Percentiles rank a stretch among this genome's conserved stretches.
Evolutionary conservation across 208 protist genomes (phyloP).

Genomic region (Trypanosoma theileri): DNA sequence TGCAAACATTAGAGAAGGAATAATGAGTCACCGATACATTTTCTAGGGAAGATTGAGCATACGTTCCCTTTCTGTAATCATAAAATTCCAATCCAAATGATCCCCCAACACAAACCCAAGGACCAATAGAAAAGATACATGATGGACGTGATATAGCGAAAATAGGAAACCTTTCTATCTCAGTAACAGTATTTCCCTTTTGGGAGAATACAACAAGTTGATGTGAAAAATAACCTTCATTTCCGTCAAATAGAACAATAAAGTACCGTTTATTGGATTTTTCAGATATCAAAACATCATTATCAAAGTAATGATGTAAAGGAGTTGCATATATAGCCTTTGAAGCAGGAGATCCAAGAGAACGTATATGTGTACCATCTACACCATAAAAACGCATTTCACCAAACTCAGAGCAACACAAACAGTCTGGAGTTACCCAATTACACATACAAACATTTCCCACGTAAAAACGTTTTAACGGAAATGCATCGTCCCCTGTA

Average conservation of each 20-base stretch:
- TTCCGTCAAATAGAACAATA: slow-evolving; percentile 21
- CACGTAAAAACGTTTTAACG: slow-evolving; percentile 10
- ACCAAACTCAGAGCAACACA: slow-evolving; percentile 6
- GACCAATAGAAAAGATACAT: slow-evolving; percentile 29
- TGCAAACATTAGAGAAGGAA: slow-evolving; percentile 19
- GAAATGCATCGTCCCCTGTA: slow-evolving; percentile 15
- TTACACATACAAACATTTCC: slow-evolving; percentile 13
- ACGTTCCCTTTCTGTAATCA: slow-evolving; percentile 17
- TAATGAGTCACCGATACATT: neutral
- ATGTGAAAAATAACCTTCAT: slow-evolving; percentile 18
- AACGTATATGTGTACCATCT: slow-evolving; percentile 12
- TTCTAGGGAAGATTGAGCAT: slow-evolving; percentile 27
- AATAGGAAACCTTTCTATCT: slow-evolving; percentile 21
- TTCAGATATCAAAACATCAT: neutral
- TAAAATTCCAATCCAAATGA: slow-evolving; percentile 33
- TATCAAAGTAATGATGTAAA: slow-evolving; percentile 17
- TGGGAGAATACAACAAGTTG: slow-evolving; percentile 18
- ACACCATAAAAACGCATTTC: slow-evolving; percentile 12
- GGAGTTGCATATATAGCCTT: slow-evolving; percentile 12
- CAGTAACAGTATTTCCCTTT: neutral
- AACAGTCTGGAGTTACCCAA: slow-evolving; percentile 27
- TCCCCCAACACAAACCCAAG: slow-evolving; percentile 26
- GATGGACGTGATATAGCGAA: slow-evolving; percentile 16
- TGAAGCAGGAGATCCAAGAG: slow-evolving; percentile 10
- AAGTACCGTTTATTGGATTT: slow-evolving; percentile 9